Percentiles rank a stretch among this genome's conserved stretches.
Evolutionary conservation across 192 early-diverging fungal species (phyloP).

Genomic region (Paraglomus occultum): DNA sequence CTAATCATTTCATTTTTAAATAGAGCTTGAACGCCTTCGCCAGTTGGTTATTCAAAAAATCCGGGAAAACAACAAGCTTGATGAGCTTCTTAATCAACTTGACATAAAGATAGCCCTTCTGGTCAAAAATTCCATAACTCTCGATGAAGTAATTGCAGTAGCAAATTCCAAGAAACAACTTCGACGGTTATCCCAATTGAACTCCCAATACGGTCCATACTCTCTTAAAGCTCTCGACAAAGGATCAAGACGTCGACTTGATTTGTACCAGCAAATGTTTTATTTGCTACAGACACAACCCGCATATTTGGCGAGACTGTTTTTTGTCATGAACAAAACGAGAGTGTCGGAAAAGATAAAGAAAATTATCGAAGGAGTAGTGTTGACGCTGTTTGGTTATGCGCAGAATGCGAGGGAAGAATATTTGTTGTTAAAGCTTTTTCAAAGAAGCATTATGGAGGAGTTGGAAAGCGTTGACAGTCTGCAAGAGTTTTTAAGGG

Average conservation of each 20-base stretch:
- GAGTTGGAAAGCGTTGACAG: conserved; percentile 84
- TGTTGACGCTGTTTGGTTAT: conserved; percentile 94
- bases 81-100: conserved; percentile 77
- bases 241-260: conserved; percentile 71
- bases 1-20: conserved; percentile 16
- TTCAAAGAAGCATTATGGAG: conserved; percentile 85
- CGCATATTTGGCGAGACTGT: conserved; percentile 79
- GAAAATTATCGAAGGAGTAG: conserved; percentile 86
- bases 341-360: conserved; percentile 60
- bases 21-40: conserved; percentile 69
- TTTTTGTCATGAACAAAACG: conserved; percentile 87
- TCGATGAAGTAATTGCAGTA: conserved; percentile 86
- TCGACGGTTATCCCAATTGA: conserved; percentile 44
- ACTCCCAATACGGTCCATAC: conserved; percentile 50
- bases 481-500: conserved; percentile 88
- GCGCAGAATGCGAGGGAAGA: conserved; percentile 97
- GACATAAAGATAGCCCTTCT: conserved; percentile 97
- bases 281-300: conserved; percentile 98
- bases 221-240: conserved; percentile 84
- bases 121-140: conserved; percentile 90
- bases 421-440: conserved; percentile 91
- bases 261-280: conserved; percentile 91
- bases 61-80: conserved; percentile 81
- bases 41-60: conserved; percentile 87
- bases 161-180: conserved; percentile 45